phyloP scores from a whole-genome alignment of 2,329 filamentous ascomycete species.

The Madurella fahalii region DNA sequence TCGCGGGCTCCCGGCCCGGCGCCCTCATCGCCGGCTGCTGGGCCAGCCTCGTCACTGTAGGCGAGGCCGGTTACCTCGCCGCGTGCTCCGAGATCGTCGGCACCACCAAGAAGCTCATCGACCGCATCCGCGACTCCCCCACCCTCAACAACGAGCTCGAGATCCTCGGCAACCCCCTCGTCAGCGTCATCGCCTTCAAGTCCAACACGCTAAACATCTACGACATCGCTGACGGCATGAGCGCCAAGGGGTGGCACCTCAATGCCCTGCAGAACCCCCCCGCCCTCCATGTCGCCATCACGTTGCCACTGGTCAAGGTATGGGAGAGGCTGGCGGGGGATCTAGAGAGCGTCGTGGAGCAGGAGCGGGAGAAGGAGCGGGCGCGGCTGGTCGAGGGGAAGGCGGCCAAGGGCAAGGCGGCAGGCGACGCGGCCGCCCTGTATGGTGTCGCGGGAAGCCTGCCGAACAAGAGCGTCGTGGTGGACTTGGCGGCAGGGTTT shows the following conservation, averaged over 20 bases:
- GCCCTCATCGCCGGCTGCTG: slow-evolving; percentile 95
- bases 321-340: slow-evolving; percentile 77
- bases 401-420: slow-evolving; percentile 59
- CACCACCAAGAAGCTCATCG: slow-evolving; percentile 74
- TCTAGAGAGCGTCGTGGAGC: slow-evolving; percentile 61
- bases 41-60: slow-evolving; percentile 84
- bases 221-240: slow-evolving; percentile 88
- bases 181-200: slow-evolving; percentile 85
- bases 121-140: slow-evolving; percentile 67
- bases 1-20: slow-evolving; percentile 87
- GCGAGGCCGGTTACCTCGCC: slow-evolving; percentile 82
- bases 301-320: slow-evolving; percentile 75
- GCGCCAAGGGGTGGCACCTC: slow-evolving; percentile 82
- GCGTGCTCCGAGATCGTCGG: slow-evolving; percentile 86
- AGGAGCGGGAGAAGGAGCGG: slow-evolving; percentile 76
- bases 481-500: slow-evolving; percentile 84
- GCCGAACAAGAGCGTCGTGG: slow-evolving; percentile 93
- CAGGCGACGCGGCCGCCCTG: slow-evolving; percentile 78
- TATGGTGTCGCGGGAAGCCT: slow-evolving; percentile 94
- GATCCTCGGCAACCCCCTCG: slow-evolving; percentile 78
- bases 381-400: slow-evolving; percentile 67
- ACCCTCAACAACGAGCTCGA: slow-evolving; percentile 68
- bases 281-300: slow-evolving; percentile 91
- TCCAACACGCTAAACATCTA: slow-evolving; percentile 87
- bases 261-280: slow-evolving; percentile 90